phyloP scores from a whole-genome alignment of 768 basidiomycete genomes.

The Gymnopilus dilepis region DNA sequence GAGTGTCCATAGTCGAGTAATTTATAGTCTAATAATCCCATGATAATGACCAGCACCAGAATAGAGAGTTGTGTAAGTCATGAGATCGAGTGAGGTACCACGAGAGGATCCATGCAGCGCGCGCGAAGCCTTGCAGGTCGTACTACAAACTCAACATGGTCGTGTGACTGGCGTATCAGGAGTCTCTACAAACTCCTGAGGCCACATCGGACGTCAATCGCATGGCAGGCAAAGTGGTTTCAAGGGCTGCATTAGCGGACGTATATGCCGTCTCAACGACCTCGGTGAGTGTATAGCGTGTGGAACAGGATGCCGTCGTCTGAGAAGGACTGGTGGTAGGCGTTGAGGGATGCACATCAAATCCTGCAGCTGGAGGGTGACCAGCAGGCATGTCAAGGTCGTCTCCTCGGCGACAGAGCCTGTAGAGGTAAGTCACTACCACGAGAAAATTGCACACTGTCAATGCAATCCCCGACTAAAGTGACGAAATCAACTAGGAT shows the following conservation, averaged over 20 bases:
- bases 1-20: background rate
- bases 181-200: background rate
- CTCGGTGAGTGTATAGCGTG: slow-evolving; percentile 3
- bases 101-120: too few species aligned
- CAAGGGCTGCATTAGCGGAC: background rate
- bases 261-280: background rate
- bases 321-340: background rate
- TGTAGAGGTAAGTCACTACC: slow-evolving; percentile 14
- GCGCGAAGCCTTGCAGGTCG: too few species aligned
- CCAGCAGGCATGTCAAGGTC: slow-evolving; percentile 4
- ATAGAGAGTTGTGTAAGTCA: too few species aligned
- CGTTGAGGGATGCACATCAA: background rate
- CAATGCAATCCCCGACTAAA: slow-evolving; percentile 16
- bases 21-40: background rate
- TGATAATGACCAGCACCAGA: background rate
- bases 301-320: background rate
- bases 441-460: slow-evolving; percentile 21
- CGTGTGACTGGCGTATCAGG: background rate
- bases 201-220: background rate
- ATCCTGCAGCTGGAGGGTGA: background rate
- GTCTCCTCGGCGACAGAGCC: slow-evolving; percentile 9
- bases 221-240: background rate
- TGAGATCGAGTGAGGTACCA: too few species aligned
- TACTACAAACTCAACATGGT: background rate
- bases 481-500: background rate